phyloP scores from a whole-genome alignment of 169 alveolate species.

The Plasmodium berghei region DNA sequence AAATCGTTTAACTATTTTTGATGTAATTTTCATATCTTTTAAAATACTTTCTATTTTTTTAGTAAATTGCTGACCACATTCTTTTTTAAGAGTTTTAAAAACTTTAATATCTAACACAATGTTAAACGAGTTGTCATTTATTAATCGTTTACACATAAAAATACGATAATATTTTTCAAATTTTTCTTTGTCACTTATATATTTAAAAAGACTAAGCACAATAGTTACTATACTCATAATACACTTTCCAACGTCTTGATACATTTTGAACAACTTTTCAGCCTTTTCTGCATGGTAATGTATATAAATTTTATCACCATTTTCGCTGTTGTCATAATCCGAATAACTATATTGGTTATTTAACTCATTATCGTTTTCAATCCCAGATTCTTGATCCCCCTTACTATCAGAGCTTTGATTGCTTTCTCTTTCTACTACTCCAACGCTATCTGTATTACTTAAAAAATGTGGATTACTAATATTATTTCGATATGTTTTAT shows the following conservation, averaged over 20 bases:
- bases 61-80: conserved; percentile 76
- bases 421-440: neutral
- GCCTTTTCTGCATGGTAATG: conserved; percentile 11
- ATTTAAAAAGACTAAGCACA: conserved; percentile 64
- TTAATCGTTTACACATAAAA: conserved; percentile 70
- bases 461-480: neutral
- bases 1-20: conserved; percentile 35
- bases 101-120: conserved; percentile 58
- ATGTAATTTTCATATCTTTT: conserved; percentile 60
- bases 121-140: conserved; percentile 49
- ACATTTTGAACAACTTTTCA: conserved; percentile 45
- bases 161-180: conserved; percentile 62
- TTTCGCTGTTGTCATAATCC: neutral
- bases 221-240: conserved; percentile 55
- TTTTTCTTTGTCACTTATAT: conserved; percentile 73
- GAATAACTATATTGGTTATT: neutral
- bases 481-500: conserved; percentile 1
- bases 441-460: conserved; percentile 33
- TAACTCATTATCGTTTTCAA: neutral
- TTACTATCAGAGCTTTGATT: neutral
- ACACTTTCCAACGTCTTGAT: conserved; percentile 44
- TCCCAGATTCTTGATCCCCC: neutral
- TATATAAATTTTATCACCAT: neutral
- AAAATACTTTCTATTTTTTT: conserved; percentile 71
- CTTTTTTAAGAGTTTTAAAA: conserved; percentile 71